phyloP scores from a whole-genome alignment of 441 rosid species.

The Aquilaria agallochum region DNA sequence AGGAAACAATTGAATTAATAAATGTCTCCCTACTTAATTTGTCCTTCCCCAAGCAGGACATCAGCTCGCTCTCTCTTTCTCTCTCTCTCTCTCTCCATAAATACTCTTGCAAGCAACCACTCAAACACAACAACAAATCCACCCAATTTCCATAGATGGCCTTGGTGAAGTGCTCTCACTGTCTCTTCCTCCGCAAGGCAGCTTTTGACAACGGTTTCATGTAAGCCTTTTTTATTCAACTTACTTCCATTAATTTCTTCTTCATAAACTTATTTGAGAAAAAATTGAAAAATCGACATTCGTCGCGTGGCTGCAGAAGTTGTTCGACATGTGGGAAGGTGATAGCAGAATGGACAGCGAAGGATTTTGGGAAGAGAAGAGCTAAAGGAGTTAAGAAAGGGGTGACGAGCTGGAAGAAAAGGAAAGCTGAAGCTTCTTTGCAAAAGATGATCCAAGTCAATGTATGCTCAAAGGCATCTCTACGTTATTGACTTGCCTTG shows the following conservation, averaged over 20 bases:
- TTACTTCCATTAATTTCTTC: not conserved
- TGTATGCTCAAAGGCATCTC: too few relatives aligned
- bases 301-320: slow-evolving; percentile 3
- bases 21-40: slow-evolving; percentile 1
- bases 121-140: too few relatives aligned
- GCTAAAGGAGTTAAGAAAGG: not conserved
- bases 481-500: not conserved
- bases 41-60: slow-evolving; percentile 64
- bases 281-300: too few relatives aligned
- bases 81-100: not conserved
- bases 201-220: slow-evolving; percentile 6
- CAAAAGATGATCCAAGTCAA: not conserved
- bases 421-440: not conserved
- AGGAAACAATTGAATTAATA: too few relatives aligned
- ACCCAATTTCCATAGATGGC: not conserved
- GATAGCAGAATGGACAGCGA: not conserved
- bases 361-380: not conserved
- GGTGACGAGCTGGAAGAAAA: not conserved
- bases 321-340: slow-evolving; percentile 20
- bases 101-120: too few relatives aligned
- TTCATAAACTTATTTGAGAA: not conserved
- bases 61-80: slow-evolving; percentile 41
- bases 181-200: slow-evolving; percentile 6
- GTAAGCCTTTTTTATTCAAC: not conserved
- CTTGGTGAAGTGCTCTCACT: slow-evolving; percentile 13